Base-by-base conservation (phyloP, 2,329 filamentous ascomycete species). In the Beauveria sp. region DNA sequence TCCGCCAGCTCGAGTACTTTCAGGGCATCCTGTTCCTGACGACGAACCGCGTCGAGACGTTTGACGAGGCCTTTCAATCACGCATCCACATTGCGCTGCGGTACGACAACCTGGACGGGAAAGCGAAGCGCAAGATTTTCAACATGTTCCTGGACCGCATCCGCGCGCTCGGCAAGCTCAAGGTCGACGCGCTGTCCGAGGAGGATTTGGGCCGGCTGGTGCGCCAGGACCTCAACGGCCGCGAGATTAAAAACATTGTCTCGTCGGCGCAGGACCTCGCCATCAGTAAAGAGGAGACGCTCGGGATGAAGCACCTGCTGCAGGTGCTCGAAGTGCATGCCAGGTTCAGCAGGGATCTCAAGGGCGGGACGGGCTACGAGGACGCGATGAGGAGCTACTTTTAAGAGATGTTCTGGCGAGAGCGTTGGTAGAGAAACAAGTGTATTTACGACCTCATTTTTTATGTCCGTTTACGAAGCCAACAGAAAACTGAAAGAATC, bases 21-120 rank as follows among this genome's bases (percentile, higher is more conserved):
- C 90, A 96, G 70, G 92, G 92, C 3, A 96, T 96, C 58, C 73
- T 96, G 5, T 96, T 96, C 77, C 75, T 96, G 28, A 96, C 92
- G 0, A 96, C 92, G 2, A 96, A 96, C 71, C 85, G 91, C 1
- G 90, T 96, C 1, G 84, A 89, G 77, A 93, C 90, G 0, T 96
- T 96, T 68, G 92, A 96, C 67, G 90, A 95, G 64, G 92, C 92
- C 0, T 96, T 96, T 79, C 89, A 95, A 70, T 90, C 86, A 10
- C 85, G 92, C 26, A 96, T 96, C 64, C 91, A 96, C 72, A 87
- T 96, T 67, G 90, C 91, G 0, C 78, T 96, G 9, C 82, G 89
- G 30, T 96, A 96, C 73, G 89, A 89, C 45, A 85, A 88, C 54
- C 80, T 96, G 9, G 86, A 86, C 45, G 72, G 77, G 5, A 87